Percentiles rank a stretch among this genome's conserved stretches.
These are phyloP conservation scores for Aspergillus nomiae DNA, from an alignment of 2,329 filamentous ascomycete species.

Conservation along the genomic window DNA sequence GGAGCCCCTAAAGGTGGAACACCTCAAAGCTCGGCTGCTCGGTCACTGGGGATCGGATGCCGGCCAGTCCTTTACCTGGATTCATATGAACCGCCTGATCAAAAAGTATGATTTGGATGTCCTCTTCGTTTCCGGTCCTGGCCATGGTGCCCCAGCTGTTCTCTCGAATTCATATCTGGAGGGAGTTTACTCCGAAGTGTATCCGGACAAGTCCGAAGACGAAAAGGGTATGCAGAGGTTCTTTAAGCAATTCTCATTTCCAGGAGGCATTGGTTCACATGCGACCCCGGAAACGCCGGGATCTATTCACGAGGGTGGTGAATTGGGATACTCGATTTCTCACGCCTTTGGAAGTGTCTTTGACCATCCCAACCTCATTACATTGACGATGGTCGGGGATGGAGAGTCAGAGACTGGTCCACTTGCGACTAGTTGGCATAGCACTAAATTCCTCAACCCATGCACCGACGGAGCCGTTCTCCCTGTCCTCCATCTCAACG, in stretches of 20 bases:
- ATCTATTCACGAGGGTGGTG: constrained; percentile 75
- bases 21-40: constrained; percentile 72
- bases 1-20: constrained; percentile 67
- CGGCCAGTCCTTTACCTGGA: constrained; percentile 79
- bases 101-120: constrained; percentile 75
- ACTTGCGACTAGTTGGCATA: constrained; percentile 78
- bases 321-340: constrained; percentile 78
- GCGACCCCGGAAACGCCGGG: constrained; percentile 78
- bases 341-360: constrained; percentile 78
- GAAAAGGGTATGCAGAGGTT: constrained; percentile 70
- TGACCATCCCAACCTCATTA: constrained; percentile 73
- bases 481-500: constrained; percentile 76
- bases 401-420: constrained; percentile 82
- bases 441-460: constrained; percentile 79
- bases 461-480: constrained; percentile 76
- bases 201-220: constrained; percentile 71
- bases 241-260: constrained; percentile 83
- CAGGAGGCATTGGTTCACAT: constrained; percentile 75
- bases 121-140: constrained; percentile 74
- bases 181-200: constrained; percentile 75
- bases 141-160: constrained; percentile 75
- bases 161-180: constrained; percentile 77
- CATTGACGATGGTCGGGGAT: constrained; percentile 76
- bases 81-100: constrained; percentile 80
- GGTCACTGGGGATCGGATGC: constrained; percentile 80